Base-by-base conservation (phyloP, 1,284 basidiomycete species). In the Trametes hirsuta region DNA sequence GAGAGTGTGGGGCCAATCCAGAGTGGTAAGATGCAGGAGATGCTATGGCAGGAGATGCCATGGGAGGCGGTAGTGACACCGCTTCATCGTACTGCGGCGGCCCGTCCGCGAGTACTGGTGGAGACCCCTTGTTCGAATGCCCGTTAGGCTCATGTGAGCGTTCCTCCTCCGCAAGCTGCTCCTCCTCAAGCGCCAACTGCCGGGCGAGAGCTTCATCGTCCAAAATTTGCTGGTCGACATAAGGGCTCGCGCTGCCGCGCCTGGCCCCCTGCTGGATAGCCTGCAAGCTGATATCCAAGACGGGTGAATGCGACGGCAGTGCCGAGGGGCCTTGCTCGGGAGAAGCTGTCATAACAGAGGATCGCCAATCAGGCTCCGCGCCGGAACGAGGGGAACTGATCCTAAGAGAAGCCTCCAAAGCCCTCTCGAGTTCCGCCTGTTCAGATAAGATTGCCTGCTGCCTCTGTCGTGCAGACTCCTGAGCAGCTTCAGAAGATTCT, bases 371-470 rank as follows among this genome's bases (percentile, higher is more conserved):
- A 48, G 41, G 48, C n/a, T 34, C 59, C 9, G 49, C 5, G 8
- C 40, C 24, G 11, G 53, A 18, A 9, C 44, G 51, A 44, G 45
- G 35, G 49, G 48, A n/a, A 18, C 42, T 39, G 42, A 66, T 45
- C 39, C 52, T 45, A 34, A 86, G 73, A 2, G 89, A 91, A 63
- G 83, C 86, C 63, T 83, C 78, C 59, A 91, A 66, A 0, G 88
- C 89, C 63, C 76, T 78, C n/a, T 82, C 83, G 21, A 91, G 75
- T 47, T 88, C 85, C 37, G 84, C 84, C 57, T 88, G 86, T 68
- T 91, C 88, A 65, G 82, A 68, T 9, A 70, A 64, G 35, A 68
- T 49, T 46, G 72, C 45, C 18, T 69, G 65, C 44, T 75, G 70
- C 57, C 78, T 73, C 46, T 76, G 76, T 42, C 75, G 75, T 30